Evolutionary conservation across 495 filamentous ascomycete genomes (phyloP).

Genomic region (Lichina pygmaea): DNA sequence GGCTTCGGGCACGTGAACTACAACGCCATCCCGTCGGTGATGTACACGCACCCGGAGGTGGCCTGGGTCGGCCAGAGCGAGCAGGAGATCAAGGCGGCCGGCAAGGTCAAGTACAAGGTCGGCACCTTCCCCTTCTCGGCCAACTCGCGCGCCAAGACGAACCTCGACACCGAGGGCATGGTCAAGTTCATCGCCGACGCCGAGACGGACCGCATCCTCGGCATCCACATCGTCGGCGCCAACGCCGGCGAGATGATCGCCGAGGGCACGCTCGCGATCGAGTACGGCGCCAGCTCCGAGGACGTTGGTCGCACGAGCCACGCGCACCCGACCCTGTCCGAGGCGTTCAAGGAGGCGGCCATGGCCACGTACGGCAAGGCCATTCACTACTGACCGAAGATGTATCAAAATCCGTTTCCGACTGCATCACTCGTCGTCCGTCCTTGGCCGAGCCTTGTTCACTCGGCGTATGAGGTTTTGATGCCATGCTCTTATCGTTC

Average conservation of each 20-base stretch:
- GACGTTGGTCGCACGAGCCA: constrained; percentile 90
- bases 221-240: constrained; percentile 87
- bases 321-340: constrained; percentile 84
- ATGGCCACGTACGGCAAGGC: constrained; percentile 95
- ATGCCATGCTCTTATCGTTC: neutral
- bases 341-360: constrained; percentile 98
- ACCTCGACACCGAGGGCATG: constrained; percentile 83
- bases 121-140: constrained; percentile 92
- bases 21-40: constrained; percentile 86
- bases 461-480: no score
- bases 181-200: constrained; percentile 95
- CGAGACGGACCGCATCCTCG: constrained; percentile 85
- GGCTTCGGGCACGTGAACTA: constrained; percentile 98
- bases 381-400: constrained; percentile 54
- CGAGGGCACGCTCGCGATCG: constrained; percentile 79
- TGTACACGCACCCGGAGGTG: constrained; percentile 98
- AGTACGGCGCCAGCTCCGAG: constrained; percentile 88
- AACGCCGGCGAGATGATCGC: constrained; percentile 99
- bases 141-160: constrained; percentile 96
- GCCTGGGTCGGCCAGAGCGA: constrained; percentile 98
- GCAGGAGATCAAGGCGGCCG: constrained; percentile 74
- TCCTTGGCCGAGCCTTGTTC: no score
- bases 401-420: no score
- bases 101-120: constrained; percentile 56
- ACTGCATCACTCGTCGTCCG: no score